A percentile compares a stretch with the other conserved stretches of the same genome.
Evolutionary conservation across 2,329 filamentous ascomycete species (phyloP).

Genomic region (Penicillium paneum): DNA sequence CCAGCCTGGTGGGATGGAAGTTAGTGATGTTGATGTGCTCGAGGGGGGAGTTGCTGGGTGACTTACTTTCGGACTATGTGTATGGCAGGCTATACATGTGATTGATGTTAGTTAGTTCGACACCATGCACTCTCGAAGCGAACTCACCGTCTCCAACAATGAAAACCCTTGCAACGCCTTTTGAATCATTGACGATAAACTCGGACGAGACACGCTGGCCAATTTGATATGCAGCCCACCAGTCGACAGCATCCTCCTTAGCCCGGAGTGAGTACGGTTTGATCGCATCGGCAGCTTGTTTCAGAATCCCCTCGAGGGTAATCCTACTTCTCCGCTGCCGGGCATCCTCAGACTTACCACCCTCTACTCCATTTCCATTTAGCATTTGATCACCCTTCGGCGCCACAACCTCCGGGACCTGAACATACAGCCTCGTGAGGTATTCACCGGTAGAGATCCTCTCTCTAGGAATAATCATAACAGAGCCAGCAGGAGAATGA

Average conservation of each 20-base stretch:
- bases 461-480: constrained; percentile 75
- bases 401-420: constrained; percentile 32
- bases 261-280: constrained; percentile 65
- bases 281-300: constrained; percentile 63
- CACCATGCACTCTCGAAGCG: neutral
- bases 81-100: constrained; percentile 60
- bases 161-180: constrained; percentile 68
- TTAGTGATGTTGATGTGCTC: neutral
- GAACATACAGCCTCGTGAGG: constrained; percentile 64
- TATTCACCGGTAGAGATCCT: constrained; percentile 59
- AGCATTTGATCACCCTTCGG: constrained; percentile 19
- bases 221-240: constrained; percentile 74
- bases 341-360: constrained; percentile 59
- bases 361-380: constrained; percentile 44
- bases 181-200: constrained; percentile 58
- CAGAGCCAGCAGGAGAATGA: constrained; percentile 68
- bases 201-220: constrained; percentile 60
- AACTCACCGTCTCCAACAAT: constrained; percentile 61
- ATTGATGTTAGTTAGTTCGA: neutral
- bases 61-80: constrained; percentile 64
- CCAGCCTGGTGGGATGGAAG: constrained; percentile 49
- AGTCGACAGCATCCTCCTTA: constrained; percentile 58
- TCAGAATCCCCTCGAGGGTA: constrained; percentile 61
- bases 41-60: neutral
- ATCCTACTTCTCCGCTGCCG: constrained; percentile 62